Evolutionary conservation across 169 alveolate species (phyloP).

Genomic region (Babesia bigemina): DNA sequence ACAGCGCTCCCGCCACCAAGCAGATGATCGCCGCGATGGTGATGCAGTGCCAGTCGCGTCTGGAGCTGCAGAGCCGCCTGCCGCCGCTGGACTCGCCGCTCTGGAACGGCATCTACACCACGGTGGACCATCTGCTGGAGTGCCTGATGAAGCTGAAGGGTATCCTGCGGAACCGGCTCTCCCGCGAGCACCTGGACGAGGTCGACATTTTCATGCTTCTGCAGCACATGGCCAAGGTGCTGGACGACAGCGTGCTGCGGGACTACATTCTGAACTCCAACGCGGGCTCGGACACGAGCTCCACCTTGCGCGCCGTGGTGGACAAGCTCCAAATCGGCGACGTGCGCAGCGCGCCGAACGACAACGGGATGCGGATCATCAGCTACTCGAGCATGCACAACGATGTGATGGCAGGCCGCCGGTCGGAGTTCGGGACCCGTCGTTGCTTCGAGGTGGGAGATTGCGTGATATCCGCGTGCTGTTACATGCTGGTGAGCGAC

Average conservation of each 20-base stretch:
- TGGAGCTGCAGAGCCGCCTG: constrained; percentile 30
- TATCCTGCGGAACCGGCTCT: background rate
- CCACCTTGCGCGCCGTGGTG: constrained; percentile 2
- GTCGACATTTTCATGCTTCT: constrained; percentile 38
- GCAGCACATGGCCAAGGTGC: constrained; percentile 14
- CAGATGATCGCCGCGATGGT: constrained; percentile 34
- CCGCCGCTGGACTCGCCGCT: constrained; percentile 60
- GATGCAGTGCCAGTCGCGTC: constrained; percentile 12
- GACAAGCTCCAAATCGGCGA: constrained; percentile 29
- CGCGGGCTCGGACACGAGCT: background rate
- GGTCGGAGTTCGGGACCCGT: background rate
- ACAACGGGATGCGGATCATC: constrained; percentile 9
- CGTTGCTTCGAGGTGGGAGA: background rate
- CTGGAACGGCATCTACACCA: constrained; percentile 49
- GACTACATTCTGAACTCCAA: background rate
- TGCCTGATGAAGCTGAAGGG: constrained; percentile 11
- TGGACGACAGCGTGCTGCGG: constrained; percentile 26
- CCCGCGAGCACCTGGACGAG: constrained; percentile 17
- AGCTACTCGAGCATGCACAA: constrained; percentile 14
- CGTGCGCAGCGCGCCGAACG: background rate
- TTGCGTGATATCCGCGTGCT: constrained; percentile 12
- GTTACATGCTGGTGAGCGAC: constrained; percentile 44
- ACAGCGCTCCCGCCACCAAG: constrained; percentile 12
- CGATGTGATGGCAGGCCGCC: background rate
- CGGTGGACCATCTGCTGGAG: constrained; percentile 33